phyloP scores from a whole-genome alignment of 23 red algal genomes.

The Gracilaria domingensis region DNA sequence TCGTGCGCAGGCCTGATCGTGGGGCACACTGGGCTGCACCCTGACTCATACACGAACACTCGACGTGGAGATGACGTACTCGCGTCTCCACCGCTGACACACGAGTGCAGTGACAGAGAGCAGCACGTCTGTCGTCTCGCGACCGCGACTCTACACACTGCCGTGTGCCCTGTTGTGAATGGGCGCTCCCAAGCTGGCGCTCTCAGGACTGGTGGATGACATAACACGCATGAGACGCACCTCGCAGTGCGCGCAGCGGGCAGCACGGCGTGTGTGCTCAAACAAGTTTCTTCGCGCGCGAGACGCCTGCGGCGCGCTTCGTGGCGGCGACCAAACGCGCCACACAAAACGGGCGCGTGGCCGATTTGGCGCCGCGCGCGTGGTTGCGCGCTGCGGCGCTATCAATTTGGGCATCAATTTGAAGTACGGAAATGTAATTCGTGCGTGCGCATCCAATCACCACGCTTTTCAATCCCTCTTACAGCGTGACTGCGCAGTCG shows the following conservation, averaged over 20 bases:
- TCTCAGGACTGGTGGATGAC: background rate
- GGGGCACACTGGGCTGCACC: no score
- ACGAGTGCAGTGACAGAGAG: background rate
- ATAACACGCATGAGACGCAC: background rate
- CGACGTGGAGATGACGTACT: no score
- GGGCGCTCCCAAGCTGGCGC: no score
- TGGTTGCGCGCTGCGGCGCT: no score
- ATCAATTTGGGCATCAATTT: background rate
- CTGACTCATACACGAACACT: no score
- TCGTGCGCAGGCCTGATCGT: no score
- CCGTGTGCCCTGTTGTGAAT: background rate
- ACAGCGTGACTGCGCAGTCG: background rate
- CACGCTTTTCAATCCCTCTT: no score
- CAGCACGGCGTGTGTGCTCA: background rate
- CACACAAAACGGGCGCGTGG: background rate
- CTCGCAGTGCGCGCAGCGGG: background rate
- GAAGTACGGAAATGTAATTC: background rate
- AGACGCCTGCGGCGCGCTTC: no score
- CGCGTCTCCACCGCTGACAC: no score
- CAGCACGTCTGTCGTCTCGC: background rate
- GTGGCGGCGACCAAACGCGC: background rate
- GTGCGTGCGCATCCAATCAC: background rate
- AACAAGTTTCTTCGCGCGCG: no score
- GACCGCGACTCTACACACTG: background rate
- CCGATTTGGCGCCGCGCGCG: background rate